phyloP scores from a whole-genome alignment of 2,329 filamentous ascomycete species.

The Cladophialophora psammophila region DNA sequence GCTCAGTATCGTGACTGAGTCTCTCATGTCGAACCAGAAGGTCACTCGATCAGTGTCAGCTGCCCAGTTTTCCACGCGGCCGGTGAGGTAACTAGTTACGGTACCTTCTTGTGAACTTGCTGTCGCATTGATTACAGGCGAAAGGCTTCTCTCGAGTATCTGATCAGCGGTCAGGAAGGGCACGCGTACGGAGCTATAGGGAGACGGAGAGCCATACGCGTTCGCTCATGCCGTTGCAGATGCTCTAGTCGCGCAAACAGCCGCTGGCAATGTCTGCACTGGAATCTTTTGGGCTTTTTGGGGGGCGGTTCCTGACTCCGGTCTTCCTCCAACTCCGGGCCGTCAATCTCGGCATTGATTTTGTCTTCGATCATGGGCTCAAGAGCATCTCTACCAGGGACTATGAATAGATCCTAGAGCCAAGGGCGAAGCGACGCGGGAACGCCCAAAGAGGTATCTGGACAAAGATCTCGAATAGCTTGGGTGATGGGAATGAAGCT shows the following conservation, averaged over 20 bases:
- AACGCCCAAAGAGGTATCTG: constrained; percentile 11
- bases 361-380: constrained; percentile 30
- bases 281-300: constrained; percentile 53
- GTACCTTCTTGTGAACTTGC: constrained; percentile 53
- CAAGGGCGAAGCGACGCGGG: constrained; percentile 4
- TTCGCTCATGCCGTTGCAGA: constrained; percentile 52
- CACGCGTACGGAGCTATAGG: background rate
- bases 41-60: constrained; percentile 43
- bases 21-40: constrained; percentile 52
- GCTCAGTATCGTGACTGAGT: constrained; percentile 46
- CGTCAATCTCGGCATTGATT: constrained; percentile 22
- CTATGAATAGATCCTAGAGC: constrained; percentile 4
- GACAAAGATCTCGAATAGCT: constrained; percentile 2
- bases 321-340: constrained; percentile 21
- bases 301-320: constrained; percentile 39
- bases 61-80: constrained; percentile 22
- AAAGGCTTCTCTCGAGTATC: constrained; percentile 53
- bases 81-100: background rate
- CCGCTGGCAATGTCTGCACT: constrained; percentile 38
- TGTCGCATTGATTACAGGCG: constrained; percentile 49
- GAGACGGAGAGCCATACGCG: constrained; percentile 37
- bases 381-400: constrained; percentile 14
- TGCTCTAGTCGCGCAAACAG: constrained; percentile 49
- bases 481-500: constrained; percentile 14
- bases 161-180: constrained; percentile 6